Conservation (phyloP, 352 stramenopile genomes). For the Phytophthora cajani region DNA sequence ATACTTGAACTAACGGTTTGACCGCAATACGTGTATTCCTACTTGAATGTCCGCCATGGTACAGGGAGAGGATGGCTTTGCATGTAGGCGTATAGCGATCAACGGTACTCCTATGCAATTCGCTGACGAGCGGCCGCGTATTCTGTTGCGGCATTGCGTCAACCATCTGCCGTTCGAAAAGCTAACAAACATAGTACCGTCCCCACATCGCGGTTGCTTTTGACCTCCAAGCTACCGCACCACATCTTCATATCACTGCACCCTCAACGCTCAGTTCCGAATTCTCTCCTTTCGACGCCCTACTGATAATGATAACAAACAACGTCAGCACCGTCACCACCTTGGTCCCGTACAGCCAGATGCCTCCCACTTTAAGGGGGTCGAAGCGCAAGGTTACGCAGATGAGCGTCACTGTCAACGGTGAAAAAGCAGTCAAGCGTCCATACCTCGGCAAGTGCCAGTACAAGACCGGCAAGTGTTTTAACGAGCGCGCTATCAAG, state of each 20-base stretch:
- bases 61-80: too few relatives aligned
- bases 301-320: conserved; percentile 41
- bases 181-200: neutral
- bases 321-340: conserved; percentile 18
- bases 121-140: neutral
- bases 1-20: neutral
- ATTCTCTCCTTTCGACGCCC: conserved; percentile 34
- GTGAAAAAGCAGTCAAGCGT: conserved; percentile 24
- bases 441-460: conserved; percentile 82
- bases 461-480: conserved; percentile 91
- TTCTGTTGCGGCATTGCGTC: neutral
- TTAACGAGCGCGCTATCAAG: conserved; percentile 87
- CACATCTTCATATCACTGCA: neutral
- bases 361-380: conserved; percentile 8
- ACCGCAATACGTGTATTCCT: neutral
- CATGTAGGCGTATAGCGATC: neutral
- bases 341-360: conserved; percentile 10
- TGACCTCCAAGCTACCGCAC: too few relatives aligned
- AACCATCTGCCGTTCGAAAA: neutral
- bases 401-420: conserved; percentile 3
- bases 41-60: neutral
- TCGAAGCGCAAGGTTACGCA: conserved; percentile 29
- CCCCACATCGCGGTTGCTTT: neutral
- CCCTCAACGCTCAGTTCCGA: conserved; percentile 20
- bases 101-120: neutral